These are phyloP conservation scores for Gastrodia elata DNA, from an alignment of 106 monocot species.

Conservation along the genomic window DNA sequence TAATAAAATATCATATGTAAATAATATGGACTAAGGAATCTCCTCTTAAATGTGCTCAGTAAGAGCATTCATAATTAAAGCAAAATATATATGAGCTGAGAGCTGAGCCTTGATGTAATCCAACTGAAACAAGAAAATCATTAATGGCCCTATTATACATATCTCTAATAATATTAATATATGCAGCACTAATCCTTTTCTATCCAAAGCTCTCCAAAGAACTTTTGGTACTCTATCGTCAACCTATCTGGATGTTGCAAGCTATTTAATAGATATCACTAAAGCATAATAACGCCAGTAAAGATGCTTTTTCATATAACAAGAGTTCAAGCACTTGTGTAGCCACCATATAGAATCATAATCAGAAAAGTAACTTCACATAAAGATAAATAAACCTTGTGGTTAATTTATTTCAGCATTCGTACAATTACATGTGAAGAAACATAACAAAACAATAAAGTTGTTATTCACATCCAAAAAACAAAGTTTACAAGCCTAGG, in stretches of 20 bases:
- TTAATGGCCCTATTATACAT: too few relatives aligned
- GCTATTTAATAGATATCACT: not conserved
- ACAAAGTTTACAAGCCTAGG: not conserved
- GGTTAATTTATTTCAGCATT: not conserved
- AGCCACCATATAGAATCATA: not conserved
- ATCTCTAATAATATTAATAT: too few relatives aligned
- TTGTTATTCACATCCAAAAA: not conserved
- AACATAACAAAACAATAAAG: not conserved
- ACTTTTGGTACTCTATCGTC: too few relatives aligned
- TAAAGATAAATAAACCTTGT: not conserved
- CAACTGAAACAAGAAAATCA: too few relatives aligned
- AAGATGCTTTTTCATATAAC: not conserved
- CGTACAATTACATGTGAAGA: not conserved
- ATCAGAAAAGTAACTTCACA: not conserved
- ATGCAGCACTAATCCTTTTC: too few relatives aligned
- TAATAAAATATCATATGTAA: too few relatives aligned
- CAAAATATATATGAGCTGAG: too few relatives aligned
- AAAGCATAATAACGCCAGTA: not conserved
- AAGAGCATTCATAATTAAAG: too few relatives aligned
- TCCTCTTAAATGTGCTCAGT: too few relatives aligned
- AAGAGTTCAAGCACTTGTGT: not conserved
- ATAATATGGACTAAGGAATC: too few relatives aligned
- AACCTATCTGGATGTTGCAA: not conserved
- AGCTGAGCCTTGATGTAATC: too few relatives aligned
- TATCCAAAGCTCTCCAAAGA: too few relatives aligned